These are phyloP conservation scores for Nitzschia sp. DNA, from an alignment of 108 stramenopile genomes.

Conservation along the genomic window DNA sequence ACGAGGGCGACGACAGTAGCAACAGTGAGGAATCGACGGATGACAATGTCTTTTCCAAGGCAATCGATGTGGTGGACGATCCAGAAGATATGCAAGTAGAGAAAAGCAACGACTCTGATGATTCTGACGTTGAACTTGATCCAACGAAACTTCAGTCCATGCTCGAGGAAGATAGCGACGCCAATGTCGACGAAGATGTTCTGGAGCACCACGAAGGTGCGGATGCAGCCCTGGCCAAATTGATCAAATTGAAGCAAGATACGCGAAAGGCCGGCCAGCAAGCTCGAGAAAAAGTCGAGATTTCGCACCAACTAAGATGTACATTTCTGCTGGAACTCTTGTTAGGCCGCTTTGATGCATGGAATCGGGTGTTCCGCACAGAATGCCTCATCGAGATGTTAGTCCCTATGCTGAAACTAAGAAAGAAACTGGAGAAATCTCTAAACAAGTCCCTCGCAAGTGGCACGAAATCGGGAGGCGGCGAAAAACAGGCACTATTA, in stretches of 20 bases:
- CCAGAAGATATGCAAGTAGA: conserved; percentile 34
- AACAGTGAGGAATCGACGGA: conserved; percentile 29
- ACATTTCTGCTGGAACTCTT: conserved; percentile 67
- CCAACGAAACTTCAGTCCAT: conserved; percentile 60
- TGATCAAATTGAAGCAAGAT: conserved; percentile 85
- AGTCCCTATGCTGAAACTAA: conserved; percentile 52
- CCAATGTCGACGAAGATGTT: conserved; percentile 50
- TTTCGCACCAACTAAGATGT: conserved; percentile 74
- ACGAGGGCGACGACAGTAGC: conserved; percentile 29
- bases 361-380: conserved; percentile 51
- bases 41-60: conserved; percentile 34
- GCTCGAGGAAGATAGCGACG: conserved; percentile 81
- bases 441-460: conserved; percentile 38
- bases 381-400: conserved; percentile 57
- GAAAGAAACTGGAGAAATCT: conserved; percentile 52
- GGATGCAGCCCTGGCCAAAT: conserved; percentile 78
- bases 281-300: conserved; percentile 68
- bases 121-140: conserved; percentile 71
- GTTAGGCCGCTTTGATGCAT: conserved; percentile 49
- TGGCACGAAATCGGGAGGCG: conserved; percentile 38
- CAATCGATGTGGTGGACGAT: conserved; percentile 27
- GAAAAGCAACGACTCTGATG: conserved; percentile 39
- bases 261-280: conserved; percentile 76
- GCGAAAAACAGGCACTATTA: conserved; percentile 59
- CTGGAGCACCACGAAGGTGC: conserved; percentile 90